Conservation (phyloP, 176 grass and related monocot species). For the Cenchrus fungigraminus region DNA sequence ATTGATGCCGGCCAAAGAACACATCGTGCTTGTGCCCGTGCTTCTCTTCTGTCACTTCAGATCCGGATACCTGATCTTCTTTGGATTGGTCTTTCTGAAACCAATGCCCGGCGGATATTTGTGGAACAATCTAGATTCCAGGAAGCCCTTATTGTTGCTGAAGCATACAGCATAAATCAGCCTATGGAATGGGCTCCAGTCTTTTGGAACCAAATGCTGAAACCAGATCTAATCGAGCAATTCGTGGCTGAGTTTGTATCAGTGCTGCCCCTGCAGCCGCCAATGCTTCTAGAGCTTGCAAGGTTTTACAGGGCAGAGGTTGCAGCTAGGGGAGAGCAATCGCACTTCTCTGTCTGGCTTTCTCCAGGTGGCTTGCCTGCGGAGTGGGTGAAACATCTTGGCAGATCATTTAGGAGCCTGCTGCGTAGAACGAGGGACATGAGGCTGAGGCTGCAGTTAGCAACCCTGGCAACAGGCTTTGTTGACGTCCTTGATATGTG, state of each 20-base stretch:
- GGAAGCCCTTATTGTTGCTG: conserved; percentile 92
- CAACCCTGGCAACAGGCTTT: conserved; percentile 78
- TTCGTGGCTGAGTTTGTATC: conserved; percentile 86
- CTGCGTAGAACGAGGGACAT: conserved; percentile 80
- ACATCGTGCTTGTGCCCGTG: conserved; percentile 73
- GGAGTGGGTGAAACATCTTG: conserved; percentile 91
- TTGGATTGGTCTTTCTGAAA: conserved; percentile 89
- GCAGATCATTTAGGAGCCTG: conserved; percentile 84
- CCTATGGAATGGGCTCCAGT: conserved; percentile 91
- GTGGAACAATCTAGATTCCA: conserved; percentile 94
- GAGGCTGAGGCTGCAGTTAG: conserved; percentile 82
- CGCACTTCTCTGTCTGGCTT: conserved; percentile 91
- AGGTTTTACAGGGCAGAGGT: conserved; percentile 89
- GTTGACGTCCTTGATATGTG: conserved; percentile 68
- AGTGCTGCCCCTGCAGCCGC: conserved; percentile 82
- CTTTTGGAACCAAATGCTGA: conserved; percentile 88
- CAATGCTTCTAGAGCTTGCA: conserved; percentile 81
- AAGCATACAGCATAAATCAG: conserved; percentile 89
- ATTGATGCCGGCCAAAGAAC: conserved; percentile 90
- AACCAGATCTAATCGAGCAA: conserved; percentile 85
- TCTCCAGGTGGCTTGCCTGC: conserved; percentile 90
- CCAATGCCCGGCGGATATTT: conserved; percentile 68
- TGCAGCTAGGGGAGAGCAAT: conserved; percentile 91
- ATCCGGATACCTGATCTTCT: conserved; percentile 86
- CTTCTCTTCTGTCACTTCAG: conserved; percentile 89